Evolutionary conservation across 202 grass and related monocot species (phyloP), one percentile per base, ranked within the genome.

Genomic region (Bolboschoenoplectus hybrid): DNA sequence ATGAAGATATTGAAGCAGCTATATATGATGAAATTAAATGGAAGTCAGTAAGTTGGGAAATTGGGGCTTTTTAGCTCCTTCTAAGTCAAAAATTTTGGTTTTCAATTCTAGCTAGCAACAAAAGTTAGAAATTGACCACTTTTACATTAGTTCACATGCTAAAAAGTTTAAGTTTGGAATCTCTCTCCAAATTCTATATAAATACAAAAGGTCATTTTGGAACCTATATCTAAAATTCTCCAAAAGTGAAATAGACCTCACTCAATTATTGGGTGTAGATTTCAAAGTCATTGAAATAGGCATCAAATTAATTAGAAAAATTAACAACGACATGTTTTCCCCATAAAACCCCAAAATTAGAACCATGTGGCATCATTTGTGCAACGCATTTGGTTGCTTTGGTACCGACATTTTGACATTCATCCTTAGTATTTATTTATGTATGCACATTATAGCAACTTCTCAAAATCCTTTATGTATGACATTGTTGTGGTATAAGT

Each of bases 391-490:
- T 84, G 63, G 47, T 71, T 71, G 39, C 43, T 43, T 70, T 14
- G 63, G 50, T 84, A 49, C 82, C 47, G 82, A 70, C 82, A 71
- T 14, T 58, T 84, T 69, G 81, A 84, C 65, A 84, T 58, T 71
- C 34, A 56, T 55, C 51, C 70, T 13, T 14, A 20, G 1, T 39
- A 7, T 56, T 84, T 84, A 43, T 53, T 32, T 39, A 7, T 56
- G 71, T 84, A 43, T 53, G 47, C 16, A 39, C 70, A 39, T 68
- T 35, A 36, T 83, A 14, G 63, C 81, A 53, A 50, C 61, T 70
- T 68, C 32, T 71, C 65, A 84, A 71, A 56, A 53, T 1, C 35
- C 39, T 70, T 70, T 53, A 56, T 84, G 19, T 68, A 55, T 55
- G 9, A 68, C 34, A 55, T 34, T 11, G 5, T 40, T 40, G 7